Percentiles rank a stretch among this genome's conserved stretches.
phyloP scores from a whole-genome alignment of 1,284 basidiomycete genomes.

The Malassezia furfur region DNA sequence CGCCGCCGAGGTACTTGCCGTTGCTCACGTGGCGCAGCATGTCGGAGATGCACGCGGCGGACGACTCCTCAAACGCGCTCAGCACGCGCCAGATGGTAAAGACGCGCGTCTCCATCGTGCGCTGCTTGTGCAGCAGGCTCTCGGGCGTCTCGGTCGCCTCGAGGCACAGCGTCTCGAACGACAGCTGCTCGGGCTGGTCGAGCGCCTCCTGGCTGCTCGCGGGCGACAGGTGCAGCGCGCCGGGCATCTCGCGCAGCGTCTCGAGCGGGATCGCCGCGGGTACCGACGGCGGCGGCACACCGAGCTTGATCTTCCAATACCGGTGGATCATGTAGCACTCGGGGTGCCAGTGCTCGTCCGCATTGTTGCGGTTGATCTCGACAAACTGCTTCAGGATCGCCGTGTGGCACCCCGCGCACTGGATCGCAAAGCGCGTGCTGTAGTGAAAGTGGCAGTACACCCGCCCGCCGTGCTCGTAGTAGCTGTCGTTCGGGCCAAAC shows the following conservation, averaged over 20 bases:
- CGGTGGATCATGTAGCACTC: slow-evolving; percentile 99
- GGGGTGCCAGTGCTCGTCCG: slow-evolving; percentile 99
- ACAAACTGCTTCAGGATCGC: slow-evolving; percentile 99
- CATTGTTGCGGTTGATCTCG: slow-evolving; percentile 95
- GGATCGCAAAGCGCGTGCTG: slow-evolving; percentile 93
- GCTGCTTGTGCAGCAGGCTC: slow-evolving; percentile 82
- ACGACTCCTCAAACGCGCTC: slow-evolving; percentile 95
- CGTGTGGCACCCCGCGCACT: slow-evolving; percentile 91
- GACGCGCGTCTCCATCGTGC: slow-evolving; percentile 91
- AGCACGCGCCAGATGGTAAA: slow-evolving; percentile 99
- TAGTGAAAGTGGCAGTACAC: slow-evolving; percentile 75
- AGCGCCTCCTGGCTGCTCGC: slow-evolving; percentile 56
- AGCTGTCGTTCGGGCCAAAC: slow-evolving; percentile 95
- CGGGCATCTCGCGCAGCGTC: slow-evolving; percentile 3
- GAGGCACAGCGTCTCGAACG: slow-evolving; percentile 1
- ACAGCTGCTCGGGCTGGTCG: background rate
- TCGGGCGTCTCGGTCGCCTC: slow-evolving; percentile 59
- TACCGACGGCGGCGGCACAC: slow-evolving; percentile 14
- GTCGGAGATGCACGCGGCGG: slow-evolving; percentile 97
- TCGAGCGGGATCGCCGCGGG: background rate
- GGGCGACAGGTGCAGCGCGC: slow-evolving; percentile 15
- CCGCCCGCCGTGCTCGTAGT: slow-evolving; percentile 93
- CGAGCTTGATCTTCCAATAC: slow-evolving; percentile 98
- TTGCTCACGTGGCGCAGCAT: slow-evolving; percentile 93
- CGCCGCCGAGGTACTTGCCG: slow-evolving; percentile 88